Conservation (phyloP, 2,329 filamentous ascomycete species). For the Cercospora sojina region DNA sequence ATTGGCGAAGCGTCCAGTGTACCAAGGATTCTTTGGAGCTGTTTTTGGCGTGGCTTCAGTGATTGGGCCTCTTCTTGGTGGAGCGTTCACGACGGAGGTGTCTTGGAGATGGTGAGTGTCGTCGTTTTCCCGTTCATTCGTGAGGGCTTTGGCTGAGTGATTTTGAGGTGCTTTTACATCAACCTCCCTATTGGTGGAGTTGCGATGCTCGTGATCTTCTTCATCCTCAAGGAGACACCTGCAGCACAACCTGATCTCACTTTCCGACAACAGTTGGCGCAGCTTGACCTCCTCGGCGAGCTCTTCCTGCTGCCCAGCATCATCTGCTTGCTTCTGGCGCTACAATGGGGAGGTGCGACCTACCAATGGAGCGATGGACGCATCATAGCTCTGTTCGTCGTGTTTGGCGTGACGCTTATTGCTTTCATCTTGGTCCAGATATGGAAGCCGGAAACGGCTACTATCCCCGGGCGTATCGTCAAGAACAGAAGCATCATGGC, state of each 20-base stretch:
- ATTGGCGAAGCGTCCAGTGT: conserved; percentile 43
- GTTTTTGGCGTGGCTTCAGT: conserved; percentile 43
- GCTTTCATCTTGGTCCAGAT: conserved; percentile 45
- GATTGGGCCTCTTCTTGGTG: conserved; percentile 47
- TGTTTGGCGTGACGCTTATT: conserved; percentile 41
- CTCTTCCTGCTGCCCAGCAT: conserved; percentile 42
- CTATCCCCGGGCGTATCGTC: conserved; percentile 46
- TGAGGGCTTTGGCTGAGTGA: neutral
- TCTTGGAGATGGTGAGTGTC: conserved; percentile 38
- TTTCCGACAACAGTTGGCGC: conserved; percentile 41
- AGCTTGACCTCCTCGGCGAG: conserved; percentile 49
- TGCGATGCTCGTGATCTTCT: conserved; percentile 40
- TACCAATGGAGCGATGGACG: conserved; percentile 43
- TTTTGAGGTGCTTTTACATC: conserved; percentile 34
- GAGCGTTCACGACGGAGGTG: conserved; percentile 45
- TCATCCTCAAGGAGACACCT: conserved; percentile 40
- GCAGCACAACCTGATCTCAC: conserved; percentile 24
- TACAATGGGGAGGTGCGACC: conserved; percentile 51
- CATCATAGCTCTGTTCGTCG: conserved; percentile 47
- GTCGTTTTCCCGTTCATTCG: neutral
- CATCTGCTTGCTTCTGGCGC: conserved; percentile 49
- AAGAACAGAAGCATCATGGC: conserved; percentile 44
- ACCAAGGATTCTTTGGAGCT: conserved; percentile 40
- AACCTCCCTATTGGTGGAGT: conserved; percentile 48
- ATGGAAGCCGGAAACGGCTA: conserved; percentile 45